Base-by-base conservation (phyloP, 331 rosid species). In the Quercus phellos region DNA sequence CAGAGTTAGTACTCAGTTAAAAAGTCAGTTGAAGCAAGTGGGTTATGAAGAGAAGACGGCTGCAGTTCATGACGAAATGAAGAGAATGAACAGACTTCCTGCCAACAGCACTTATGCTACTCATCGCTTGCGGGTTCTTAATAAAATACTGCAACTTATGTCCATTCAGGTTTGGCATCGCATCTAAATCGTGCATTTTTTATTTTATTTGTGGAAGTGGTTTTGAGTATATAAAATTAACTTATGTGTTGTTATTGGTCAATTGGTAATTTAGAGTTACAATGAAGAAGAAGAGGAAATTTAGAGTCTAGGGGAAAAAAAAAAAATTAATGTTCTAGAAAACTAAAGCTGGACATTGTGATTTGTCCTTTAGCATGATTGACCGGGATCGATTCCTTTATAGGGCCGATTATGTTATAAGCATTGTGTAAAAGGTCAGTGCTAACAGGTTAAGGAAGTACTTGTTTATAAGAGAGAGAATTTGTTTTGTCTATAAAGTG, bases 111-210 rank as follows among this genome's bases (percentile, higher is more conserved):
- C 81, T n/a, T 92, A 92, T 71, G 97, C 79, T 69, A 16, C 82
- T 38, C 98, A 92, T 74, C 95, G 97, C 18, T 53, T 88, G 70
- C 89, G 88, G 87, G 93, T 94, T 82, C 96, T 94, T 46, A 87
- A 87, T 83, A 94, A 89, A 82, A 83, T 90, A 82, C 82, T 90
- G 85, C 91, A 90, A 76, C 97, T 94, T 60, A 71, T 92, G 77
- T 78, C 93, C 14, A 19, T 86, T 81, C 93, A 92, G 95, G 98
- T 94, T 24, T 22, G 74, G 74, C 60, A 71, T 38, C 3, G 55
- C 30, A 22, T 6, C 50, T 34, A 32, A 56, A 66, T 71, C 61
- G 21, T 63, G 21, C 46, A 51, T 73, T 67, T 2, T 7, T 32
- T 24, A 24, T 24, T 8, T 18, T 34, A 9, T 66, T 32, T 34